phyloP scores from a whole-genome alignment of 164 flowering plant species.

The Cinnamomum micranthum region DNA sequence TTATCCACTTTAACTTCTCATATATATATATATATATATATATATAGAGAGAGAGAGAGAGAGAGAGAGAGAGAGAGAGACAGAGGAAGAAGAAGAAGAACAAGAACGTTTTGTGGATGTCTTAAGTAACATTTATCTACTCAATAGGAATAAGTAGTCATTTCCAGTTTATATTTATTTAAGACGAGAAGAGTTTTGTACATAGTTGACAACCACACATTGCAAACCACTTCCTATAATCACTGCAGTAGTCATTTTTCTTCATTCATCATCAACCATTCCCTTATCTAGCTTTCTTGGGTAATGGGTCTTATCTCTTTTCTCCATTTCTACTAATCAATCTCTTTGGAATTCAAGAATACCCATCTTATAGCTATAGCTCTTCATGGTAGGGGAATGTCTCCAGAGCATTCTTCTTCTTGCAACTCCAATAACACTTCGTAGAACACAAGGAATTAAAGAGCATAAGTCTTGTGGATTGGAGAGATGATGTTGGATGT shows the following conservation, averaged over 20 bases:
- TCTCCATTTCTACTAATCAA: neutral
- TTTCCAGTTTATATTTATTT: neutral
- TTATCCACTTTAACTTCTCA: neutral
- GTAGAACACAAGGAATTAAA: conserved; percentile 64
- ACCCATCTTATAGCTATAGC: conserved; percentile 16
- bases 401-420: conserved; percentile 48
- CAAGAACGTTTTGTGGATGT: too few species aligned
- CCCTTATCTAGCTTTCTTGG: neutral
- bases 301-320: neutral
- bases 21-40: too few species aligned
- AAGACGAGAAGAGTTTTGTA: neutral
- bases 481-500: conserved; percentile 61
- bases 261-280: neutral
- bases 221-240: neutral
- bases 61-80: too few species aligned
- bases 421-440: conserved; percentile 82
- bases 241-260: neutral
- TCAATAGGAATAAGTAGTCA: neutral
- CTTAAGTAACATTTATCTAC: neutral
- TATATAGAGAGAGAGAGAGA: too few species aligned
- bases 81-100: neutral
- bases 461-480: conserved; percentile 53
- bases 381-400: conserved; percentile 45
- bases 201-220: neutral
- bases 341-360: too few species aligned